Conservation (phyloP, 805 yeast species). For the Ogataea degrootiae region DNA sequence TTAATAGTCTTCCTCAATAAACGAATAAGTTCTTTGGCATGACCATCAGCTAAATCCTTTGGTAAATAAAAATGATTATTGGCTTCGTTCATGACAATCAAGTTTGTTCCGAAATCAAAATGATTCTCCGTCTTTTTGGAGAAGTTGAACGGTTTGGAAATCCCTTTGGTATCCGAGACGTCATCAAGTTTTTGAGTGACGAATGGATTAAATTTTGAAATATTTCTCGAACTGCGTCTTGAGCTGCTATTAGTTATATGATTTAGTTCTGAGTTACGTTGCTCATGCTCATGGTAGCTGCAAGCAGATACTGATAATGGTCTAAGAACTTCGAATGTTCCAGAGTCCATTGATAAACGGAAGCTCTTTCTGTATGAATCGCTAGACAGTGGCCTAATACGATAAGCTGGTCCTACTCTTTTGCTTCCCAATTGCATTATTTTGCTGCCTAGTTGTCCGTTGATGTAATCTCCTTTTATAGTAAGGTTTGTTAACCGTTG, state of each 20-base stretch:
- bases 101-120: conserved; percentile 5
- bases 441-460: conserved; percentile 20
- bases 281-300: no score
- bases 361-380: no score
- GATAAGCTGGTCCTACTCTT: conserved; percentile 17
- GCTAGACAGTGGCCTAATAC: neutral
- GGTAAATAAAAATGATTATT: conserved; percentile 23
- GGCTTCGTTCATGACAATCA: conserved; percentile 15
- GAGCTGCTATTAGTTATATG: no score
- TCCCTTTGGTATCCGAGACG: neutral
- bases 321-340: no score
- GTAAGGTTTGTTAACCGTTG: conserved; percentile 15
- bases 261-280: no score
- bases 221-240: no score
- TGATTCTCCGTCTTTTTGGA: neutral
- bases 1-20: conserved; percentile 13
- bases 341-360: no score
- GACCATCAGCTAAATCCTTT: conserved; percentile 15
- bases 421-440: conserved; percentile 13
- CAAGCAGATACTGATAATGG: no score
- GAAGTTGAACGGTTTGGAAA: conserved; percentile 10
- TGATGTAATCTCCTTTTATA: conserved; percentile 21
- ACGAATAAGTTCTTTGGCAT: conserved; percentile 16
- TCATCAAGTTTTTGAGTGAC: neutral
- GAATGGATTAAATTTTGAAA: no score